Conservation (phyloP, 2,329 filamentous ascomycete species). For the Coleophoma cylindrospora region DNA sequence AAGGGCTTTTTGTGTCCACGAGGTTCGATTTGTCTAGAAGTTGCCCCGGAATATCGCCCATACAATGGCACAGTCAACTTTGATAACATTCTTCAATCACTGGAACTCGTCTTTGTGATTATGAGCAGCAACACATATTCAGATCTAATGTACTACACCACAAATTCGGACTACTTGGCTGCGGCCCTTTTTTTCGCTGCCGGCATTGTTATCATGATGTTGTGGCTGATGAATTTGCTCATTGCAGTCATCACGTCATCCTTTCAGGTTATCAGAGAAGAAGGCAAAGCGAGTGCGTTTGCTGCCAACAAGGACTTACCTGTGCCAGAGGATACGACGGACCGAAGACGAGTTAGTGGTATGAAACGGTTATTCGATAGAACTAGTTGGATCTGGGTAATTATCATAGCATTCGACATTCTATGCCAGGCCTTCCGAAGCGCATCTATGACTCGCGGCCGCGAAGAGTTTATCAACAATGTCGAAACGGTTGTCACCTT, state of each 20-base stretch:
- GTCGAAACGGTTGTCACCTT: conserved; percentile 75
- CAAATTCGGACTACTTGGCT: conserved; percentile 84
- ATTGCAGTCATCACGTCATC: conserved; percentile 98
- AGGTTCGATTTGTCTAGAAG: conserved; percentile 78
- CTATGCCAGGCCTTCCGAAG: conserved; percentile 74
- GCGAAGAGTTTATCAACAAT: conserved; percentile 60
- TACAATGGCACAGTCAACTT: conserved; percentile 86
- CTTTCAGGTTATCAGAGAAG: conserved; percentile 96
- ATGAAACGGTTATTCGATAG: conserved; percentile 72
- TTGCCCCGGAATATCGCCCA: conserved; percentile 54
- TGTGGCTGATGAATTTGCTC: conserved; percentile 92
- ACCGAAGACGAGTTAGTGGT: conserved; percentile 35
- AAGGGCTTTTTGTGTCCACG: conserved; percentile 89
- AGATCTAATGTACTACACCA: conserved; percentile 90
- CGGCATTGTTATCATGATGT: conserved; percentile 82
- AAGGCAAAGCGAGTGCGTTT: conserved; percentile 91
- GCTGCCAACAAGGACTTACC: conserved; percentile 54
- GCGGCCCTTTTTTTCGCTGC: conserved; percentile 73
- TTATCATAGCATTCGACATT: conserved; percentile 76
- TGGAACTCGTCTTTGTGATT: conserved; percentile 94
- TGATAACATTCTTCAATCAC: conserved; percentile 86
- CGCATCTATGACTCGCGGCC: conserved; percentile 61
- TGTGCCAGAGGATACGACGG: conserved; percentile 23
- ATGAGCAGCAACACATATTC: conserved; percentile 98
- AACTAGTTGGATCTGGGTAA: conserved; percentile 72